Conservation (phyloP, 169 alveolate species). For the Plasmodium falciparum region DNA sequence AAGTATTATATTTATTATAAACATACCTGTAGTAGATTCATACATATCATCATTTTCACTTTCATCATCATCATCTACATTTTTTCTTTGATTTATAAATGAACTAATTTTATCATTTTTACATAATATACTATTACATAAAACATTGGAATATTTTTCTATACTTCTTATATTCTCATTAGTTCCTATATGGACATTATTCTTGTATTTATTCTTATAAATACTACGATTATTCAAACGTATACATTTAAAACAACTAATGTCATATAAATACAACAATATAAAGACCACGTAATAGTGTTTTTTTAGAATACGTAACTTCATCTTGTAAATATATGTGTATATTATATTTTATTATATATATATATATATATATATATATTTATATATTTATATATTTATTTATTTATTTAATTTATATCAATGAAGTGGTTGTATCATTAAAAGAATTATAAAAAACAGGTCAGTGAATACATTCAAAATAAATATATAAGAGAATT, state of each 20-base stretch:
- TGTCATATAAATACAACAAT: conserved; percentile 17
- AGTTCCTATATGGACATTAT: not conserved
- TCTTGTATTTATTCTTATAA: conserved; percentile 5
- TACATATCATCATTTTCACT: not conserved
- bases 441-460: too few species aligned
- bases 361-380: conserved; percentile 27
- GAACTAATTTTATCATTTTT: conserved; percentile 15
- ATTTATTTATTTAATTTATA: too few species aligned
- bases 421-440: too few species aligned
- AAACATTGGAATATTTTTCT: conserved; percentile 10
- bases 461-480: too few species aligned
- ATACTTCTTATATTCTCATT: conserved; percentile 16
- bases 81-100: conserved; percentile 19
- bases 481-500: too few species aligned
- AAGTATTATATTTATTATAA: not conserved
- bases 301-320: conserved; percentile 36
- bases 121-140: conserved; percentile 10
- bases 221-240: conserved; percentile 4
- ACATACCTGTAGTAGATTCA: too few species aligned
- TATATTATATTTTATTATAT: conserved; percentile 16
- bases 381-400: not conserved
- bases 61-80: conserved; percentile 8
- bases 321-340: conserved; percentile 23
- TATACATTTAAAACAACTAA: conserved; percentile 3
- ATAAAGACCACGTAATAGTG: conserved; percentile 13